Percentiles rank a stretch among this genome's conserved stretches.
Evolutionary conservation across 108 stramenopile genomes (phyloP).

Genomic region (Schizochytrium sp.): DNA sequence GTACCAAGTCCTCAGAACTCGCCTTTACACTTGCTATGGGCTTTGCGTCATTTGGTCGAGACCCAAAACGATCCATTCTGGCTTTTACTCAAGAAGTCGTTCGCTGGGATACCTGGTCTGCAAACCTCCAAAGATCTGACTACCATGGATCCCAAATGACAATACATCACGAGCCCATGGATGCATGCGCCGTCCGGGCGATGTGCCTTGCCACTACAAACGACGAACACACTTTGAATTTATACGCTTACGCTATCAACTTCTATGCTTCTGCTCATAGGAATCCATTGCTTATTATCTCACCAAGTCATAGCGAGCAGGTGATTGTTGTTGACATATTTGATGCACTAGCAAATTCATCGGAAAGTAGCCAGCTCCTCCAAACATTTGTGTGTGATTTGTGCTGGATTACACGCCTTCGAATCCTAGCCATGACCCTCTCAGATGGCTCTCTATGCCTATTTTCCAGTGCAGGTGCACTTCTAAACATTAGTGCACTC

Average conservation of each 20-base stretch:
- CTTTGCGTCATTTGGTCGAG: neutral
- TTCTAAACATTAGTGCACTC: neutral
- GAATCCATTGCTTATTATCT: neutral
- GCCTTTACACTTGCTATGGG: neutral
- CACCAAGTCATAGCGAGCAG: neutral
- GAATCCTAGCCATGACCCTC: neutral
- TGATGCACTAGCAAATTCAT: neutral
- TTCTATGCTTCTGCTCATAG: neutral
- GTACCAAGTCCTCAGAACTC: neutral
- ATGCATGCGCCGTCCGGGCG: too few relatives aligned
- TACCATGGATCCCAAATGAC: too few relatives aligned
- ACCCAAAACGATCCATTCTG: neutral
- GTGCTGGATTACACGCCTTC: neutral
- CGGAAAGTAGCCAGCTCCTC: neutral
- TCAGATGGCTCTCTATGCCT: slow-evolving; percentile 4
- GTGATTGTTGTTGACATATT: neutral
- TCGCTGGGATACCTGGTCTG: too few relatives aligned
- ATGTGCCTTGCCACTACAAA: too few relatives aligned
- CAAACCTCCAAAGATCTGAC: too few relatives aligned
- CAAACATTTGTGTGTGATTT: neutral
- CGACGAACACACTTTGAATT: too few relatives aligned
- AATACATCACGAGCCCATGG: too few relatives aligned
- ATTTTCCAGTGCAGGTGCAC: neutral
- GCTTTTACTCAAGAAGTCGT: too few relatives aligned
- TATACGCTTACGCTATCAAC: neutral